Base-by-base conservation (phyloP, 2,329 filamentous ascomycete species). In the Calonectria naviculata region DNA sequence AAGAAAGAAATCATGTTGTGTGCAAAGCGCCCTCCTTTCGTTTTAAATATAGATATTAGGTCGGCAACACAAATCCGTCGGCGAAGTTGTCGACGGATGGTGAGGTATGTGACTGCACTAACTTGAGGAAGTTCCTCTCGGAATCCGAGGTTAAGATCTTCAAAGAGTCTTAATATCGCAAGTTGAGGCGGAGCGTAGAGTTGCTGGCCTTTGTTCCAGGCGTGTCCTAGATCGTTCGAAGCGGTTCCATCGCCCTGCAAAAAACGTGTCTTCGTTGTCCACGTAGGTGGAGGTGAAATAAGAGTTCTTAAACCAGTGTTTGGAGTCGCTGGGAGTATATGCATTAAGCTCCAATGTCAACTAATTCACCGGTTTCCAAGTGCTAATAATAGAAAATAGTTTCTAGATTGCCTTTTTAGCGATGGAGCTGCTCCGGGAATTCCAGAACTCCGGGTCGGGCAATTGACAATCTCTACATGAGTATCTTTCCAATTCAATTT, bases 71-170 rank as follows among this genome's bases (percentile, higher is more conserved):
- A 36, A 74, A 83, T 24, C 17, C 56, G 67, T 72, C 79, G 79
- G 21, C 82, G 80, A 52, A 82, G 64, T 65, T 83, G 79, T 76
- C 81, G 80, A 72, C 80, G 78, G 28, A 84, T 74, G 24, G 81
- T 69, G 41, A 83, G 68, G 56, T 72, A 58, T 3, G 79, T 82
- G 44, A 83, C 81, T 46, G 67, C 77, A 3, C 76, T 19, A 36
- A 82, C 77, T 56, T 26, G 67, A 65, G 79, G 79, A 6, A 80
- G 65, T 8, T 8, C 5, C 0, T 9, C 31, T 34, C 31, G 29
- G 26, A 73, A 44, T 2, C 10, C 24, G 56, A 64, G n/a, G 9
- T 56, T 1, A 41, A 77, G 70, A 15, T 28, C 34, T 71, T 29
- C 21, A 61, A 81, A 83, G 61, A 82, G 74, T 60, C 74, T 76